These are phyloP conservation scores for Gossypium rotundifolium DNA, from an alignment of 345 rosid species.

Conservation along the genomic window DNA sequence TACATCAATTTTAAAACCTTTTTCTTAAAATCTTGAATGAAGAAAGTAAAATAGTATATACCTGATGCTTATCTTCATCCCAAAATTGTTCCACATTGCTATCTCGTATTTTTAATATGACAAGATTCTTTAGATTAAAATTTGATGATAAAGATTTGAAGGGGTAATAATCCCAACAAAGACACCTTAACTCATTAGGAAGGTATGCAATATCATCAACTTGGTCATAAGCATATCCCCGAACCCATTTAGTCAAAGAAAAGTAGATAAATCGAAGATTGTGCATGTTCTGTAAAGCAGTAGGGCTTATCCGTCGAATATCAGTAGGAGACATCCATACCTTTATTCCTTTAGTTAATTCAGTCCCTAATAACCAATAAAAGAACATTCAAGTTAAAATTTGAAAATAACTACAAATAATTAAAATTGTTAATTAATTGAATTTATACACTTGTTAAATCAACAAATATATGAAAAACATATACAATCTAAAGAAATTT, in stretches of 20 bases:
- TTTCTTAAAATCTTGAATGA: background rate
- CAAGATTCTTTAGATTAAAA: background rate
- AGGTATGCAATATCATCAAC: background rate
- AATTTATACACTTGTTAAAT: no score
- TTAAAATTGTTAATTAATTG: no score
- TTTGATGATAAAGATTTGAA: background rate
- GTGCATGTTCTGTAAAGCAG: constrained; percentile 24
- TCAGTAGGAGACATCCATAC: background rate
- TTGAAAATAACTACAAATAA: no score
- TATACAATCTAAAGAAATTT: background rate
- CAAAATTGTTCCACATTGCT: background rate
- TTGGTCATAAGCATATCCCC: background rate
- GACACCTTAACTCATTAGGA: constrained; percentile 23
- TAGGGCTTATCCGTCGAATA: constrained; percentile 12
- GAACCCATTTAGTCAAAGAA: no score
- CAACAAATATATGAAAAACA: no score
- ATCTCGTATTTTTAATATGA: background rate
- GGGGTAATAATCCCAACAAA: constrained; percentile 29
- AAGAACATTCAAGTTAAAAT: no score
- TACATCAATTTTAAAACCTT: background rate
- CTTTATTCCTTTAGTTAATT: constrained; percentile 23
- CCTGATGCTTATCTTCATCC: background rate
- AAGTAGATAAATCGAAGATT: constrained; percentile 22
- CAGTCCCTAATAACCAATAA: constrained; percentile 15
- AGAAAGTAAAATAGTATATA: background rate